Evolutionary conservation across 441 rosid species (phyloP).

Genomic region (Bruguiera hainesii): DNA sequence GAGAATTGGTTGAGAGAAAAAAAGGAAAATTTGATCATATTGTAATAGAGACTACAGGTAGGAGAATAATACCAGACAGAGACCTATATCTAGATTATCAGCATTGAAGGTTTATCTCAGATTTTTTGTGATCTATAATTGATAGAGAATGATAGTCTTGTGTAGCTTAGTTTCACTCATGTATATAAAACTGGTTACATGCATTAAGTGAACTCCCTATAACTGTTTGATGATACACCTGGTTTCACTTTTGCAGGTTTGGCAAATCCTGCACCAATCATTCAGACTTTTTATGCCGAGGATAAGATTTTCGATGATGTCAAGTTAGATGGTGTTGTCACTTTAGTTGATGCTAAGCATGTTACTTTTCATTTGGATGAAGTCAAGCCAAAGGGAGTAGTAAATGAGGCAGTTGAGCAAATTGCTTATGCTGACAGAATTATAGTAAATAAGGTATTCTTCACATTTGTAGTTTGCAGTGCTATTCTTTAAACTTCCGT

Average conservation of each 20-base stretch:
- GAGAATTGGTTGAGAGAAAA: constrained; percentile 68
- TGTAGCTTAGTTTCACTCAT: neutral
- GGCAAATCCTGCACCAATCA: constrained; percentile 96
- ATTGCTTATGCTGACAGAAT: constrained; percentile 94
- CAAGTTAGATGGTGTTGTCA: constrained; percentile 95
- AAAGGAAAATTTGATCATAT: constrained; percentile 89
- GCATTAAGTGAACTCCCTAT: neutral
- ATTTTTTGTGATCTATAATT: neutral
- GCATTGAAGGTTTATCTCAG: neutral
- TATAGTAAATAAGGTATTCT: constrained; percentile 75
- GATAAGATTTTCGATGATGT: constrained; percentile 78
- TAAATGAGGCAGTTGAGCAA: constrained; percentile 95
- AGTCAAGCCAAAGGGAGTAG: constrained; percentile 83
- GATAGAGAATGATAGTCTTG: neutral
- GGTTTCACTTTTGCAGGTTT: constrained; percentile 44
- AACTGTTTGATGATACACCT: neutral
- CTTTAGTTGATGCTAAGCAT: constrained; percentile 96
- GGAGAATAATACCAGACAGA: neutral
- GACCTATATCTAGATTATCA: neutral
- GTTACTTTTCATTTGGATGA: constrained; percentile 77
- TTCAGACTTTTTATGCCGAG: constrained; percentile 95
- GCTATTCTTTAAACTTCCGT: neutral
- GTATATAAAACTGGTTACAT: neutral
- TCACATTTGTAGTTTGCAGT: neutral
- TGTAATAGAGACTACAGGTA: constrained; percentile 95